Conservation (phyloP, 345 rosid genomes). For the Punica granatum region DNA sequence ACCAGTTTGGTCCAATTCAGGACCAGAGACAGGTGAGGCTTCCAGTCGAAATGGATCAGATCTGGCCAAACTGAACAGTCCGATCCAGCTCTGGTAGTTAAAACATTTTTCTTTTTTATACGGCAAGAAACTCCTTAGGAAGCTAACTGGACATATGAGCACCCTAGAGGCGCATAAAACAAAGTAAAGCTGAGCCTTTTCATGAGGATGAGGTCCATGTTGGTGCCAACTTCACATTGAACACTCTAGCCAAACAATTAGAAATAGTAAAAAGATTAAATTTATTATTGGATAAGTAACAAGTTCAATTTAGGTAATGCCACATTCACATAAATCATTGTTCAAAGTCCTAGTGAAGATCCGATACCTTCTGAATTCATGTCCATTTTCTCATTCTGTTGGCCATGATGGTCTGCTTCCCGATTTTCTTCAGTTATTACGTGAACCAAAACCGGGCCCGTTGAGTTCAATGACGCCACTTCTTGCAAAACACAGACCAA, state of each 20-base stretch:
- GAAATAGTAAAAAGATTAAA: background rate
- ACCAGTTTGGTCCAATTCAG: background rate
- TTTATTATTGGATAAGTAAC: too few relatives aligned
- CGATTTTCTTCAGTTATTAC: constrained; percentile 72
- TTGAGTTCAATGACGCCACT: constrained; percentile 72
- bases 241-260: background rate
- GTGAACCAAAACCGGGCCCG: constrained; percentile 93
- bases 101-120: too few relatives aligned
- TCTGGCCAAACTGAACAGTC: too few relatives aligned
- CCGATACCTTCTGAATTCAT: constrained; percentile 34
- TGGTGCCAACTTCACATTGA: background rate
- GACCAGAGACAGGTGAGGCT: too few relatives aligned
- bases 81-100: too few relatives aligned
- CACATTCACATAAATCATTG: background rate
- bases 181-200: background rate
- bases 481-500: constrained; percentile 66
- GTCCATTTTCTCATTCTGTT: constrained; percentile 19
- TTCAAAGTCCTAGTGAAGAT: background rate
- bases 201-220: constrained; percentile 1
- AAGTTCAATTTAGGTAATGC: too few relatives aligned
- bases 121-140: background rate
- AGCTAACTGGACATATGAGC: background rate
- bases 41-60: too few relatives aligned
- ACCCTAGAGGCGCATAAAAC: background rate
- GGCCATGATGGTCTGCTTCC: constrained; percentile 18